Base-by-base conservation (phyloP, 192 early-diverging fungal genomes). In the Backusella macrospora region DNA sequence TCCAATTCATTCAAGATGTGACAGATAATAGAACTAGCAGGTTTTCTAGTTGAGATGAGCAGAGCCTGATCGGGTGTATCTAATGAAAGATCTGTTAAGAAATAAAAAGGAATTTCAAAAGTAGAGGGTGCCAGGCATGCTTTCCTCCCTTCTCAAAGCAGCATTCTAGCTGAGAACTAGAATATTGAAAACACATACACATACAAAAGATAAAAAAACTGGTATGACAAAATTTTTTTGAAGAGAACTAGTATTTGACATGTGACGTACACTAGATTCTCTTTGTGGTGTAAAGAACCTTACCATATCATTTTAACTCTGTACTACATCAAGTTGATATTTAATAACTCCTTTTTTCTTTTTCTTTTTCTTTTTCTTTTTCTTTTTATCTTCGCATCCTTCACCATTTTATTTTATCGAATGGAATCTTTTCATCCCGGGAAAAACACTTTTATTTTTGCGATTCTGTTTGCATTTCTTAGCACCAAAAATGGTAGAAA, bases 401-500 rank as follows among this genome's bases (percentile, higher is more conserved):
- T 21, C 23, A 10, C 23, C 23, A 4, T 12, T 59, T 55, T 59
- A 26, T 23, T 26, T 12, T 26, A 59, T 23, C 0, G 6, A 59
- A 59, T 59, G 52, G 52, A 59, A 9, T 18, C 52, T 12, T 59
- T 59, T 59, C 52, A 59, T 59, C 52, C 52, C 26, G 52, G 52
- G 26, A 59, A 26, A 59, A 59, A 59, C 23, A 23, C 52, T n/a
- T 59, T 59, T 26, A 59, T 59, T 26, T 59, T 59, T 59, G 52
- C 52, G 12, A 59, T 59, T 59, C 26, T 59, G 21, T 59, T 59
- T 59, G 52, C 52, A 3, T 59, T 59, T 59, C 52, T 59, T 10
- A 59, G 52, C 52, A 26, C 52, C 52, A 59, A 26, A 59, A 59
- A 59, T 59, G 52, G 52, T 59, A 18, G 52, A 23, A 10, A 59